Base-by-base conservation (phyloP, 495 filamentous ascomycete species). In the Hyaloscypha finlandica region DNA sequence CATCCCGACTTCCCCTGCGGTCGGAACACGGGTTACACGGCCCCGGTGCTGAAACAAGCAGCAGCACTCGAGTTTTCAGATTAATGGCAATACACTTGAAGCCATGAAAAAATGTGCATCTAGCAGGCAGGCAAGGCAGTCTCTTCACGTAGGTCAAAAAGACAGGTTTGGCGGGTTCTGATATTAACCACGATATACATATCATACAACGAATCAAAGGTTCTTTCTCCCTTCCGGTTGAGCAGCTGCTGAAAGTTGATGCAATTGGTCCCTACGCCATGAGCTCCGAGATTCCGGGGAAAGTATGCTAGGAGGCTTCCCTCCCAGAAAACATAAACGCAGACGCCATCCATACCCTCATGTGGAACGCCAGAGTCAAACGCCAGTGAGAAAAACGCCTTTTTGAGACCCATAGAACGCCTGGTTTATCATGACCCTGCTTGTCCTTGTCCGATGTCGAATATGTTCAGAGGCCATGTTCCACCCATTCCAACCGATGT, bases 381-480 rank as follows among this genome's bases (percentile, higher is more conserved):
- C 6, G 42, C 35, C 42, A 48, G 16, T 48, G 35, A 8, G 12
- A 9, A 11, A 16, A 48, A 48, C 42, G 42, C 42, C 42, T 48
- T 48, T 48, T 37, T 37, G 35, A 37, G 35, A 37, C 35, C 35
- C 12, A 8, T 8, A 8, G 6, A 37, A 37, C 35, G 35, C 35
- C 35, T 1, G 35, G 35, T 8, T 8, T 37, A 19, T 56, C 16
- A 56, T 29, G 53, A 56, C 30, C 30, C 57, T 48, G 12, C 20
- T 14, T 63, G 52, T 2, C 56, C 65, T 16, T 67, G 59, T 22
- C 55, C 35, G 32, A 70, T 64, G 20, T 70, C 65, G 30, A 70
- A 70, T 6, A 70, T 54, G 32, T 63, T 67, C 35, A 64, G 33
- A 3, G 68, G 68, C 68, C 68, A 70, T 20, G 52, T 19, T 16